A percentile compares a stretch with the other conserved stretches of the same genome.
phyloP scores from a whole-genome alignment of 192 early-diverging fungal species.

The Pilobolus umbonatus region DNA sequence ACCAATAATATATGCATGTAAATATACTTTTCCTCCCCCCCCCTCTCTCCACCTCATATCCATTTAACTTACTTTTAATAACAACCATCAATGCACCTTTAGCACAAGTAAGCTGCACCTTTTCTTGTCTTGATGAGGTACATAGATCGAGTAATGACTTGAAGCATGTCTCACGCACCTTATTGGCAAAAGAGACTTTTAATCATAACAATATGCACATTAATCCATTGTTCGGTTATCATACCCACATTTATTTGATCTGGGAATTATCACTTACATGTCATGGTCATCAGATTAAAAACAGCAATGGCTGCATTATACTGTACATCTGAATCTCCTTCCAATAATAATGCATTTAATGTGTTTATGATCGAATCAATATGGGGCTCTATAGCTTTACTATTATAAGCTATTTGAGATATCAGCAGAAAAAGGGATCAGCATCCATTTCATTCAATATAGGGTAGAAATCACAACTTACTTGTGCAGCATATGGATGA shows the following conservation, averaged over 20 bases:
- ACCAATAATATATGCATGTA: background rate
- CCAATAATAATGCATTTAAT: conserved; percentile 18
- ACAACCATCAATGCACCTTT: conserved; percentile 20
- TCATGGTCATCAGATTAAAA: conserved; percentile 30
- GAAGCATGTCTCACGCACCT: conserved; percentile 23
- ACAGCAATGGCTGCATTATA: conserved; percentile 28
- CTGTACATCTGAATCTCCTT: conserved; percentile 27
- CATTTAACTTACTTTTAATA: conserved; percentile 23
- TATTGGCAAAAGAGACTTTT: conserved; percentile 18
- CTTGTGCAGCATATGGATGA: conserved; percentile 30
- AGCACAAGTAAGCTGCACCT: conserved; percentile 27
- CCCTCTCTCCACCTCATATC: too few species aligned
- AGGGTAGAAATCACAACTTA: conserved; percentile 5
- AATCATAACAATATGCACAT: background rate
- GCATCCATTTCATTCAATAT: background rate
- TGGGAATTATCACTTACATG: conserved; percentile 8
- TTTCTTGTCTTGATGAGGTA: conserved; percentile 14
- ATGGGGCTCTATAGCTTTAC: conserved; percentile 17
- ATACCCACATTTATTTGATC: background rate
- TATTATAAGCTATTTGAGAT: conserved; percentile 22
- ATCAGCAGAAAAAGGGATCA: background rate
- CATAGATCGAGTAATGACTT: conserved; percentile 18
- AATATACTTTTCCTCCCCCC: background rate
- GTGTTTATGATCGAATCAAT: conserved; percentile 14
- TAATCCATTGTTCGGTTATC: background rate